A percentile compares a stretch with the other conserved stretches of the same genome.
phyloP scores from a whole-genome alignment of 139 green algal genomes.

The Chlorella sp. region DNA sequence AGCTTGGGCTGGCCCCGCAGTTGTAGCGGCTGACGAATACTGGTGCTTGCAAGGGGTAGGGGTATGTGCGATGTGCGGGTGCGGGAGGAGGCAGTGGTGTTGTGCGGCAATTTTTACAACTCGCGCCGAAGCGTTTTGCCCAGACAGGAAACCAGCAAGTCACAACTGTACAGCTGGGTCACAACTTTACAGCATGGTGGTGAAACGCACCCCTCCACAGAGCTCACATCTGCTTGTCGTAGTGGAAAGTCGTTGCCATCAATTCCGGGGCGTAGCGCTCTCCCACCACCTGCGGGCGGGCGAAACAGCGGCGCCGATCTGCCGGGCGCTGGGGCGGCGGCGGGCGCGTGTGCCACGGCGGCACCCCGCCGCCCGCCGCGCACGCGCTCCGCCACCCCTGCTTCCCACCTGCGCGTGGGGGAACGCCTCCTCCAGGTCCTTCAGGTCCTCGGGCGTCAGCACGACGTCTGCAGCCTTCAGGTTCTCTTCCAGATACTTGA shows the following conservation, averaged over 20 bases:
- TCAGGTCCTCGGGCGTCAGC: constrained; percentile 49
- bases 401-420: neutral
- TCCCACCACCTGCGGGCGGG: constrained; percentile 11
- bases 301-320: neutral
- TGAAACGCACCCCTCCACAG: neutral
- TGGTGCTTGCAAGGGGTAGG: too few species aligned
- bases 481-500: constrained; percentile 23
- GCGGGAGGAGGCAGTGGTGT: too few species aligned
- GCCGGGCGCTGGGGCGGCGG: neutral
- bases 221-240: too few species aligned
- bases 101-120: too few species aligned
- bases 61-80: too few species aligned
- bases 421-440: constrained; percentile 33
- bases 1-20: too few species aligned
- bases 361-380: neutral
- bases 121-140: too few species aligned
- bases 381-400: neutral
- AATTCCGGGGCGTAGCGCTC: neutral
- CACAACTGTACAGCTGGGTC: too few species aligned
- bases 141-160: too few species aligned
- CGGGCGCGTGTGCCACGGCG: neutral
- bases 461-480: constrained; percentile 29
- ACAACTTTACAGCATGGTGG: too few species aligned
- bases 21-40: too few species aligned
- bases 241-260: too few species aligned